Percentiles rank a stretch among this genome's conserved stretches.
These are phyloP conservation scores for Penicillium parvum DNA, from an alignment of 495 filamentous ascomycete species.

Conservation along the genomic window DNA sequence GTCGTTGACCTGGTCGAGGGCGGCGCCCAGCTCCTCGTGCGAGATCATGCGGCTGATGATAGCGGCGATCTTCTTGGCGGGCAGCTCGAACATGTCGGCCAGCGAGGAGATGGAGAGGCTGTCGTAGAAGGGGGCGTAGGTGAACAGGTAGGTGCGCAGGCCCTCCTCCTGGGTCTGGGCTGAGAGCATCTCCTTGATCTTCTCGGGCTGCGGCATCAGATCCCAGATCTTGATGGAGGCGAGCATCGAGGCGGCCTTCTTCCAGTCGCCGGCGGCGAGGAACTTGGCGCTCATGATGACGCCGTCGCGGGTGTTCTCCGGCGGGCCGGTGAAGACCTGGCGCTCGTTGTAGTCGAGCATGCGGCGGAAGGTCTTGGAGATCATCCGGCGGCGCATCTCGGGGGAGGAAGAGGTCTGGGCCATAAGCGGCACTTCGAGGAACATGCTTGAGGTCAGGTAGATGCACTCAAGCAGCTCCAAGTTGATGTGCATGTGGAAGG, in stretches of 20 bases:
- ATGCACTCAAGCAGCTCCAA: slow-evolving; percentile 96
- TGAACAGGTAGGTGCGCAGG: slow-evolving; percentile 97
- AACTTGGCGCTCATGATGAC: slow-evolving; percentile 99
- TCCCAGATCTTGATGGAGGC: slow-evolving; percentile 99
- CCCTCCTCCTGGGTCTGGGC: slow-evolving; percentile 98
- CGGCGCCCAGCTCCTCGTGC: slow-evolving; percentile 94
- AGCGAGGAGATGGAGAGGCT: slow-evolving; percentile 83
- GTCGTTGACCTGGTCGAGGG: slow-evolving; percentile 94
- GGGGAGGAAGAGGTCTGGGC: slow-evolving; percentile 94
- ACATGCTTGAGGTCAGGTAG: slow-evolving; percentile 97
- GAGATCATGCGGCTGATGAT: slow-evolving; percentile 99
- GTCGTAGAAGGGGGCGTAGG: slow-evolving; percentile 98
- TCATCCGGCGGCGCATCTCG: slow-evolving; percentile 94
- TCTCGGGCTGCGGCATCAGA: slow-evolving; percentile 76
- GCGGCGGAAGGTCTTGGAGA: slow-evolving; percentile 98
- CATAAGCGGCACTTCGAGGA: slow-evolving; percentile 94
- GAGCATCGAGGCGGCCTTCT: slow-evolving; percentile 87
- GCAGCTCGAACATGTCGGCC: slow-evolving; percentile 91
- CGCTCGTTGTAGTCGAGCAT: slow-evolving; percentile 99
- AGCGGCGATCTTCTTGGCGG: slow-evolving; percentile 83
- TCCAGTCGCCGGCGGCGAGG: slow-evolving; percentile 95
- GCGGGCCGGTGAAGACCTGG: slow-evolving; percentile 96
- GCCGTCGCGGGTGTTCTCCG: slow-evolving; percentile 97
- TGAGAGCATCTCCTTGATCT: slow-evolving; percentile 94
- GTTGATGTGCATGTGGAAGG: slow-evolving; percentile 99